Evolutionary conservation across 2,329 filamentous ascomycete species (phyloP).

Genomic region (Alternaria postmessia): DNA sequence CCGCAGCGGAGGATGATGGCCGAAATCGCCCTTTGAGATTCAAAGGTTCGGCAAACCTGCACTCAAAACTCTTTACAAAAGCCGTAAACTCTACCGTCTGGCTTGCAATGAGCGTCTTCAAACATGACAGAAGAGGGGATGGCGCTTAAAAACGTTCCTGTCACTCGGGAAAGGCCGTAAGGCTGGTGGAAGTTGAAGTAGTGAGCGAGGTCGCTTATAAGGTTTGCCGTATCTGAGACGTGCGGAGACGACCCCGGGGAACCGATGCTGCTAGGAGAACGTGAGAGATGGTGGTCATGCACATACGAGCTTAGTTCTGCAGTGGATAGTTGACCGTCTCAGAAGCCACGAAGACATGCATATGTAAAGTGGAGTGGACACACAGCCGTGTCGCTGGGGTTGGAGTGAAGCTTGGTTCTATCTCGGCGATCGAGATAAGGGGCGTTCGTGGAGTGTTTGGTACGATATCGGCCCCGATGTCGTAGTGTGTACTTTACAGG

Average conservation of each 20-base stretch:
- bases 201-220: constrained; percentile 1
- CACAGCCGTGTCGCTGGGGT: background rate
- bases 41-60: background rate
- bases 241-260: background rate
- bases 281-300: background rate
- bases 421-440: constrained; percentile 1
- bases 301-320: background rate
- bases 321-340: background rate
- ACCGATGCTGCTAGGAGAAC: background rate
- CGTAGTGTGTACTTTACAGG: constrained; percentile 13
- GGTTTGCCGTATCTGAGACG: background rate
- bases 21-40: background rate
- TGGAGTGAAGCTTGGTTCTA: background rate
- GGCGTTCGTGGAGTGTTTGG: constrained; percentile 12
- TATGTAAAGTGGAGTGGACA: constrained; percentile 1
- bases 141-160: constrained; percentile 1
- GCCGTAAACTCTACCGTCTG: background rate
- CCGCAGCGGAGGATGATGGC: background rate
- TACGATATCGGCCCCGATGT: constrained; percentile 10
- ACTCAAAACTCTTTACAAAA: background rate
- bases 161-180: background rate
- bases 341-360: constrained; percentile 7
- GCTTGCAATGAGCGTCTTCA: background rate
- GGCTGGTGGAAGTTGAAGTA: background rate
- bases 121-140: background rate